Evolutionary conservation across 2,329 filamentous ascomycete species (phyloP).

Genomic region (Neopestalotiopsis clavispora): DNA sequence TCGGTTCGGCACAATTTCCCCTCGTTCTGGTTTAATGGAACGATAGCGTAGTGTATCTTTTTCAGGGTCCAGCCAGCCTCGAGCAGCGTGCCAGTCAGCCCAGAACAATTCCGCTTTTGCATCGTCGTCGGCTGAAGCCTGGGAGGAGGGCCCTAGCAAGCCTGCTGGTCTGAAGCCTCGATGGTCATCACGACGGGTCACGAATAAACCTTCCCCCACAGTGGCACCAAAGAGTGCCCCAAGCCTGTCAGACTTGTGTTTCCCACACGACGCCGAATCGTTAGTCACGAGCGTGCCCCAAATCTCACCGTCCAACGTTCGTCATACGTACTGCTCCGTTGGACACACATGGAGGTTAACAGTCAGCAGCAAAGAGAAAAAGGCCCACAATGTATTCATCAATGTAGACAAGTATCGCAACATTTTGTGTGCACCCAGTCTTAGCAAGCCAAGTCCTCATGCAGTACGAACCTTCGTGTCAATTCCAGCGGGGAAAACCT

Average conservation of each 20-base stretch:
- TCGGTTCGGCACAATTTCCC: conserved; percentile 11
- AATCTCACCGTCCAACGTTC: background rate
- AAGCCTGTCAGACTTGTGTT: conserved; percentile 10
- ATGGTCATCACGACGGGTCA: background rate
- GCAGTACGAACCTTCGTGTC: background rate
- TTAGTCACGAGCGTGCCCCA: conserved; percentile 13
- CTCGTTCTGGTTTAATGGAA: conserved; percentile 8
- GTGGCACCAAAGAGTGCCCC: background rate
- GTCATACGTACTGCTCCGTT: background rate
- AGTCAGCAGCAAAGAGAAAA: background rate
- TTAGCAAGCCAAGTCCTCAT: background rate
- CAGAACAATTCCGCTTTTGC: background rate
- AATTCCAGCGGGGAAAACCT: background rate
- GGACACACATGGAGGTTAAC: background rate
- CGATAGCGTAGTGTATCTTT: background rate
- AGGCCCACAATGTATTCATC: background rate
- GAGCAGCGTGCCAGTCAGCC: background rate
- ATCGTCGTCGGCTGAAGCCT: background rate
- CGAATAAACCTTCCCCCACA: background rate
- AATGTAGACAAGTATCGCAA: conserved; percentile 1
- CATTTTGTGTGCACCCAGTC: background rate
- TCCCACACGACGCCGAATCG: background rate
- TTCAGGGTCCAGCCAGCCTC: conserved; percentile 2
- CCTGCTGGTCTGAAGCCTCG: background rate
- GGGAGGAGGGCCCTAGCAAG: background rate